phyloP scores from a whole-genome alignment of 768 basidiomycete genomes.

The Tulasnella calospora region DNA sequence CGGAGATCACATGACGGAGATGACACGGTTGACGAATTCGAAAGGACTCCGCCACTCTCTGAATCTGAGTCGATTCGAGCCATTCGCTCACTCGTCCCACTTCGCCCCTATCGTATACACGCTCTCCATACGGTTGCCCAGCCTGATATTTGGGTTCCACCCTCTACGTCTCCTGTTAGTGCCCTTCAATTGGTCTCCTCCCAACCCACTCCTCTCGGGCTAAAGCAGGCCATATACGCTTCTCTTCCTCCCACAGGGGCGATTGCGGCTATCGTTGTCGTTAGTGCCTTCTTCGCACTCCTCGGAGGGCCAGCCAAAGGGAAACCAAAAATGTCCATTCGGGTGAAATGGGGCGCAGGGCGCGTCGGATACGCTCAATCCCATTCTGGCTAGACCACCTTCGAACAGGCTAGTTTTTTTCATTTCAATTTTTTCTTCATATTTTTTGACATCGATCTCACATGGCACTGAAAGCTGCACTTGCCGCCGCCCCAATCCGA shows the following conservation, averaged over 20 bases:
- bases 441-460: constrained; percentile 5
- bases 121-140: neutral
- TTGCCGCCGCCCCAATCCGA: constrained; percentile 53
- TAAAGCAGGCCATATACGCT: neutral
- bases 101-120: constrained; percentile 1
- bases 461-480: constrained; percentile 39
- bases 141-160: neutral
- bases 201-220: neutral
- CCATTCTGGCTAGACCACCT: neutral
- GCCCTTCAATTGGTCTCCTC: neutral
- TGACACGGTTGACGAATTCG: no score
- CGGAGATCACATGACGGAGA: no score
- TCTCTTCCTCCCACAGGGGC: neutral
- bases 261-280: neutral
- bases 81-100: constrained; percentile 1
- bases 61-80: neutral
- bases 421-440: constrained; percentile 19
- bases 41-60: neutral
- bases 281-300: neutral
- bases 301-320: neutral
- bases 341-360: constrained; percentile 33
- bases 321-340: constrained; percentile 28
- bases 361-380: constrained; percentile 30
- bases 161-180: constrained; percentile 10
- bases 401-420: neutral